These are phyloP conservation scores for Russula compacta DNA, from an alignment of 768 basidiomycete species.

Conservation along the genomic window DNA sequence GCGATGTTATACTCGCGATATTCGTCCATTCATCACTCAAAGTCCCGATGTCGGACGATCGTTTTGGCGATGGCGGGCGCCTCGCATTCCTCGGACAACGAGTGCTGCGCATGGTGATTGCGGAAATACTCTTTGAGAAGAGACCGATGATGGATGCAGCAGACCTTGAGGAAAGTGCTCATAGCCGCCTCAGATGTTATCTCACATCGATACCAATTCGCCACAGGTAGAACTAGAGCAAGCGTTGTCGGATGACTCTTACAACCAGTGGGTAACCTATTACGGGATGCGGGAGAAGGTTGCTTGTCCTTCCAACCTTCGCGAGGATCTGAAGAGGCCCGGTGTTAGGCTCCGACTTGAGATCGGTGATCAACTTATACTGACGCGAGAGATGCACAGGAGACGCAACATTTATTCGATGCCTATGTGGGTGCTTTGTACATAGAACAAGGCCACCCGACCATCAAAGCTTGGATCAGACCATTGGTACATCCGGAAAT, in stretches of 20 bases:
- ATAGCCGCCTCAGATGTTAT: background rate
- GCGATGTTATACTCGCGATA: slow-evolving; percentile 39
- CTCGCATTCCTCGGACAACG: slow-evolving; percentile 42
- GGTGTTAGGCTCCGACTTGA: background rate
- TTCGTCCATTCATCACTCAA: slow-evolving; percentile 62
- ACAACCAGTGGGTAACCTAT: slow-evolving; percentile 15
- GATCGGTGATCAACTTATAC: background rate
- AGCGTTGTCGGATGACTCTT: background rate
- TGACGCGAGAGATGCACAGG: slow-evolving; percentile 3
- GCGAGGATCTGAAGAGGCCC: background rate
- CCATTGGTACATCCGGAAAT: slow-evolving; percentile 11
- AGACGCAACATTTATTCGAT: slow-evolving; percentile 12
- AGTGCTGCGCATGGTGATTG: slow-evolving; percentile 40
- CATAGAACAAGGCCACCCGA: background rate
- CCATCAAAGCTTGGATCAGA: slow-evolving; percentile 10
- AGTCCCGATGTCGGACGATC: slow-evolving; percentile 25
- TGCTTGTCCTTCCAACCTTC: slow-evolving; percentile 1
- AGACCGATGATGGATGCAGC: slow-evolving; percentile 40
- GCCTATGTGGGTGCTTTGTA: slow-evolving; percentile 16
- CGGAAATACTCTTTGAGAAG: slow-evolving; percentile 38
- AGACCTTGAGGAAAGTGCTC: slow-evolving; percentile 43
- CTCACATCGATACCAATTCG: background rate
- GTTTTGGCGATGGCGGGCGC: slow-evolving; percentile 49
- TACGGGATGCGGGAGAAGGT: slow-evolving; percentile 16
- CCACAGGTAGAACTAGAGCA: background rate